These are phyloP conservation scores for Macrotyloma uniflorum DNA, from an alignment of 306 rosid genomes.

Conservation along the genomic window DNA sequence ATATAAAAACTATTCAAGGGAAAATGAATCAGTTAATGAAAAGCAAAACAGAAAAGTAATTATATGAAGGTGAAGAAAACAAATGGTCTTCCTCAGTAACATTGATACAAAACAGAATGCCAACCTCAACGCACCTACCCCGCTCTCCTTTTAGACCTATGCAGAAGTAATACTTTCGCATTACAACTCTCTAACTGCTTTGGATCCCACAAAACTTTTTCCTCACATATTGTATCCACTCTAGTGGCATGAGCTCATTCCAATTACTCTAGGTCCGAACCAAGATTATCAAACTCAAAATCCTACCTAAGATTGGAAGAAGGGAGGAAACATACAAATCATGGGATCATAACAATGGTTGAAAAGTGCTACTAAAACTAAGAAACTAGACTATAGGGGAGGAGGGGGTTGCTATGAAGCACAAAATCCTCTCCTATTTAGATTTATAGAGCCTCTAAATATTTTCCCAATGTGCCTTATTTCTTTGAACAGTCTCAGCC, in stretches of 20 bases:
- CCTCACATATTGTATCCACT: not conserved
- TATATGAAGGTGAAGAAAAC: not conserved
- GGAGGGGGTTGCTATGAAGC: not conserved
- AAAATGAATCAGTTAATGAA: conserved; percentile 4
- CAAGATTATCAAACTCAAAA: not conserved
- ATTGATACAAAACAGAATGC: not conserved
- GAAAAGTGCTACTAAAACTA: not conserved
- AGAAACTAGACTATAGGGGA: not conserved
- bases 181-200: not conserved
- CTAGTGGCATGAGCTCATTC: not conserved
- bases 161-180: not conserved
- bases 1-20: conserved; percentile 21
- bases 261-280: not conserved
- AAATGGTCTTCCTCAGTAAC: not conserved
- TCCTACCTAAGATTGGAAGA: not conserved
- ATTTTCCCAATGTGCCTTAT: not conserved
- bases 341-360: not conserved
- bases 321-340: not conserved
- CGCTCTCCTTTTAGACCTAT: not conserved
- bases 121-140: not conserved
- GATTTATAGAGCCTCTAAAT: not conserved
- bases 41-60: conserved; percentile 20
- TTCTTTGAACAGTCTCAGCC: not conserved
- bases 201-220: not conserved
- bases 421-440: not conserved